Evolutionary conservation across 257 asterid genomes (phyloP), one percentile per base, ranked within the genome.

Genomic region (Echium plantagineum): DNA sequence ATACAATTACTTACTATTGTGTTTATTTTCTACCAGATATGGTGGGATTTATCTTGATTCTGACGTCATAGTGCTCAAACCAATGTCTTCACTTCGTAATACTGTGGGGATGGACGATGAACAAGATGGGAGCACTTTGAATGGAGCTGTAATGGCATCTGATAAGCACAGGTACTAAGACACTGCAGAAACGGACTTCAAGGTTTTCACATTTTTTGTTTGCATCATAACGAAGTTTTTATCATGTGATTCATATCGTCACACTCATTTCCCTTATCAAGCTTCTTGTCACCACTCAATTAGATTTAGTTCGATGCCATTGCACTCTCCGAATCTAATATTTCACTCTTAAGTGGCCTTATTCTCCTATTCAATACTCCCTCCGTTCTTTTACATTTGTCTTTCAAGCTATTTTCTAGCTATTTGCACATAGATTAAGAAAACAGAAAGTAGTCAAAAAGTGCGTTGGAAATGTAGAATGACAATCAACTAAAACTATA

Each of bases 31-130:
- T 58, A 21, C 75, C 63, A 90, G 96, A 63, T 91, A 93, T 64
- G 98, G 98, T 74, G 98, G 97, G 73, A 70, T 83, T 69, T 93
- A 93, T 76, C 83, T 93, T 68, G 97, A 93, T 76, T 93, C 85
- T 9, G 98, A 93, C 62, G 73, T 93, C 65, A 59, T 93, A 64
- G 94, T 86, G 70, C 74, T 86, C 86, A 86, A 83, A 63, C 75
- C 84, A 31, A 70, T 89, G 49, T 81, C 81, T 65, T 77, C 70
- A 67, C 85, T 86, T 66, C 79, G 74, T 66, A 74, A 78, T 66
- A 80, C 86, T 19, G 78, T 89, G 59, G 97, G 95, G 30, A 53
- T 73, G 68, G 97, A 84, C 72, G 80, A 83, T 56, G 81, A 67
- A 53, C 70, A 60, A 69, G 67, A 74, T 61, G 86, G 78, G 60